Evolutionary conservation across 495 filamentous ascomycete genomes (phyloP), one percentile per base, ranked within the genome.

Genomic region (Talaromyces wortmannii): DNA sequence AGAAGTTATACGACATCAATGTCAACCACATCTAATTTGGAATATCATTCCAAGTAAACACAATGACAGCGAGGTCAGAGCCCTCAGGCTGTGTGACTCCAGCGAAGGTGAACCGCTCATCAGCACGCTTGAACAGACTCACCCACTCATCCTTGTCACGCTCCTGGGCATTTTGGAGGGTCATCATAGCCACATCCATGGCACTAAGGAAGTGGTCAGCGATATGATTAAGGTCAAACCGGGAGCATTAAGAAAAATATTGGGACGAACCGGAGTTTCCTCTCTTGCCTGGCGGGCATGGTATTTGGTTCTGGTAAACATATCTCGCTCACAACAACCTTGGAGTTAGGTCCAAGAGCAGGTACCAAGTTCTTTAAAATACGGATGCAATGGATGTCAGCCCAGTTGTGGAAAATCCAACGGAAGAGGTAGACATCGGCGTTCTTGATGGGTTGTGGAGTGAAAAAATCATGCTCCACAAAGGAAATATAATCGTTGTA

Each of bases 271-370:
- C 46, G 11, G 10, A 48, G 17, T 3, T 48, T 18, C 11, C 29
- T 12, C 17, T 48, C 46, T 18, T 12, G 10, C 5, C 17, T 18
- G 10, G 17, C 2, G 30, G 15, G 12, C 13, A 48, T 12, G 11
- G 11, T 18, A 18, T 18, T 18, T 17, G 46, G 46, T 18, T 48
- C 46, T 11, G 46, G 46, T 11, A 48, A 13, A 17, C 46, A 48
- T 12, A 18, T 12, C 10, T 73, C 70, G 55, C 61, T 66, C 10
- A 72, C 59, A 17, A 73, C 42, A 33, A 68, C 55, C 16, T 60
- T 71, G 10, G 80, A 72, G 49, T 78, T 78, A 1, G 70, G 69
- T 60, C 80, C 83, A 18, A 85, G 66, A 0, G 78, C 78, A 5
- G 81, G 80, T 43, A 82, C 71, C 15, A 84, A 59, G 52, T 68